Base-by-base conservation (phyloP, 2,329 filamentous ascomycete species). In the Aspergillus ibericus region DNA sequence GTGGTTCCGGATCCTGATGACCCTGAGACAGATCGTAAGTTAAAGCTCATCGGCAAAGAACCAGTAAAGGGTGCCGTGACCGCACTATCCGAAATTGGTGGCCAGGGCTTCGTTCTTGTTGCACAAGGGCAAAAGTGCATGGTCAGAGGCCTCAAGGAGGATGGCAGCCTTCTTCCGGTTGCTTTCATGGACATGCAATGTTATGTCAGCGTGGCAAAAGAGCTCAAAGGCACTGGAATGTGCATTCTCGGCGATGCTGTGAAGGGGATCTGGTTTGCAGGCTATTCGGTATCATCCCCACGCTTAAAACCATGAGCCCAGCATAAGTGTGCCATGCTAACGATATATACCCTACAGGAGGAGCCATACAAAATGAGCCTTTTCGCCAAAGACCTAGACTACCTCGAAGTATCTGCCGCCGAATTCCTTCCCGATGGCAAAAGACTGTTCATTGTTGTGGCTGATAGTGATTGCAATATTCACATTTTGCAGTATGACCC, bases 171-270 rank as follows among this genome's bases (percentile, higher is more conserved):
- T 53, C 81, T 98, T 0, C 95, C 95, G 0, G 93, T 99, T 3
- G 95, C 95, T 0, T 99, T 99, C 71, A 90, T 99, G 82, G 95
- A 99, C 70, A 96, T 97, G 87, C 95, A 91, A 77, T 96, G 91
- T 75, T 95, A 96, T 69, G 91, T 96, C 12, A 91, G 88, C 2
- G 86, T 89, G n/a, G 84, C 92, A 55, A 95, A 93, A 70, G 91
- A 92, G 68, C 82, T 99, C 16, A 87, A 87, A 3, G 87, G 89
- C 1, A 96, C 92, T 0, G 93, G 93, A 0, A 82, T 99, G 72
- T 92, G 91, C 69, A 82, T 96, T 10, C 87, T 97, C 78, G 90
- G 91, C 0, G 95, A 99, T 77, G 91, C 90, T 0, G 87, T 95
- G 72, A 96, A 96, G 78, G 95, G 95, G 0, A 82, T 98, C 2